phyloP scores from a whole-genome alignment of 2,329 filamentous ascomycete genomes.

The Ascomycota sp. region DNA sequence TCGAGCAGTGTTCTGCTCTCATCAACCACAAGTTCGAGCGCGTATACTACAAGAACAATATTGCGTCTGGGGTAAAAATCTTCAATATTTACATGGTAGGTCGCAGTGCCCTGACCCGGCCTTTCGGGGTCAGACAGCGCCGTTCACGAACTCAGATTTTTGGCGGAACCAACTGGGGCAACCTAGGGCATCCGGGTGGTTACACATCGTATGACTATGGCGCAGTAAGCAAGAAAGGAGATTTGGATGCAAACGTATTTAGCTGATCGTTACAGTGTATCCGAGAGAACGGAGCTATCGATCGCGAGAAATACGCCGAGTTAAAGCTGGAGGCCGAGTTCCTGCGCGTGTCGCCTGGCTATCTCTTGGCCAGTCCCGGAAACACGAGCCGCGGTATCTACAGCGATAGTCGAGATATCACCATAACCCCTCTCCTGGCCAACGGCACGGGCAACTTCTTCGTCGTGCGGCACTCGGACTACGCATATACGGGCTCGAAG shows the following conservation, averaged over 20 bases:
- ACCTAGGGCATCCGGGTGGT: conserved; percentile 47
- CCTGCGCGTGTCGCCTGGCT: conserved; percentile 49
- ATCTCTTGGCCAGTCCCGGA: conserved; percentile 37
- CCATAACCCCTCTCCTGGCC: conserved; percentile 39
- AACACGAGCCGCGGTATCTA: conserved; percentile 28
- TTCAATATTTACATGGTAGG: conserved; percentile 56
- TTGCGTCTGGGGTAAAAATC: conserved; percentile 44
- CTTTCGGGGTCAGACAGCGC: no score
- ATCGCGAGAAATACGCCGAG: conserved; percentile 61
- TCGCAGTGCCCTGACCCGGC: no score
- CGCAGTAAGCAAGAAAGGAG: conserved; percentile 10
- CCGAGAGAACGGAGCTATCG: conserved; percentile 45
- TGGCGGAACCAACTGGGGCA: conserved; percentile 73
- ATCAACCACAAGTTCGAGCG: conserved; percentile 55
- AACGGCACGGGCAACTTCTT: conserved; percentile 39
- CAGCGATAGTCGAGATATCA: conserved; percentile 28
- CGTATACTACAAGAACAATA: conserved; percentile 62
- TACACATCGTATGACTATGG: conserved; percentile 39
- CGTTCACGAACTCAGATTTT: conserved; percentile 24
- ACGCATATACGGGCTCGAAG: conserved; percentile 33
- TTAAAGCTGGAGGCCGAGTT: conserved; percentile 61
- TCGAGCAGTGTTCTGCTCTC: conserved; percentile 43
- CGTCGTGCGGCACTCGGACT: conserved; percentile 45
- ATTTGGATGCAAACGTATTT: background rate
- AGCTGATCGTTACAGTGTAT: conserved; percentile 19